These are phyloP conservation scores for Fusarium illudens DNA, from an alignment of 2,329 filamentous ascomycete genomes.

Conservation along the genomic window DNA sequence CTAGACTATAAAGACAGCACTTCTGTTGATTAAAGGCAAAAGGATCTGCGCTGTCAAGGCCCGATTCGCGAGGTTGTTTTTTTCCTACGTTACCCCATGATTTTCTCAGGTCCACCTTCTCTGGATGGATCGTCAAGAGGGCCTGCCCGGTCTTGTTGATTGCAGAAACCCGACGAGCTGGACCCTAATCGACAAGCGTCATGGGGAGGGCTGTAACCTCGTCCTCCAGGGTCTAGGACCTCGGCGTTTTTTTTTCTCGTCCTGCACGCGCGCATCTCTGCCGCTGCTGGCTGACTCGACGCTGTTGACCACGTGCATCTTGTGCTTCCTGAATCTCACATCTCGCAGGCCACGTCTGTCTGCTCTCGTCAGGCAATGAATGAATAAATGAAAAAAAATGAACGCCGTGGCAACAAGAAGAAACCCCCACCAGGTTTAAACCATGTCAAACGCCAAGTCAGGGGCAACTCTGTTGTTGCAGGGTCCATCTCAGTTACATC, in stretches of 20 bases:
- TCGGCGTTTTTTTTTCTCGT: neutral
- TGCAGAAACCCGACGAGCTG: neutral
- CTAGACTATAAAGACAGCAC: neutral
- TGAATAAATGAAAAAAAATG: neutral
- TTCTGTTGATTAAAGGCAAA: neutral
- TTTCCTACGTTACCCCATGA: slow-evolving; percentile 13
- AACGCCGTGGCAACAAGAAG: neutral
- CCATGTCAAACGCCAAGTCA: neutral
- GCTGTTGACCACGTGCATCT: neutral
- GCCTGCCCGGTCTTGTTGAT: neutral
- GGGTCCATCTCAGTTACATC: neutral
- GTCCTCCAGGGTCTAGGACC: neutral
- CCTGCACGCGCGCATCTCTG: neutral
- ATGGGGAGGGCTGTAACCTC: neutral
- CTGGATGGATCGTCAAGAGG: slow-evolving; percentile 3
- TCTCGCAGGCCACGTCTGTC: slow-evolving; percentile 7
- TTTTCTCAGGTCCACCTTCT: slow-evolving; percentile 17
- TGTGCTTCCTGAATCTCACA: neutral
- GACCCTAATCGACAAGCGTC: neutral
- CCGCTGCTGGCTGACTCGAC: neutral
- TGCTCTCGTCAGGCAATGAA: neutral
- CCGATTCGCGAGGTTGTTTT: slow-evolving; percentile 9
- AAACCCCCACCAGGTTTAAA: neutral
- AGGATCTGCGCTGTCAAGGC: slow-evolving; percentile 27
- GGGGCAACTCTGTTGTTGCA: neutral